These are phyloP conservation scores for Cyclocybe aegerita DNA, from an alignment of 768 basidiomycete species.

Conservation along the genomic window DNA sequence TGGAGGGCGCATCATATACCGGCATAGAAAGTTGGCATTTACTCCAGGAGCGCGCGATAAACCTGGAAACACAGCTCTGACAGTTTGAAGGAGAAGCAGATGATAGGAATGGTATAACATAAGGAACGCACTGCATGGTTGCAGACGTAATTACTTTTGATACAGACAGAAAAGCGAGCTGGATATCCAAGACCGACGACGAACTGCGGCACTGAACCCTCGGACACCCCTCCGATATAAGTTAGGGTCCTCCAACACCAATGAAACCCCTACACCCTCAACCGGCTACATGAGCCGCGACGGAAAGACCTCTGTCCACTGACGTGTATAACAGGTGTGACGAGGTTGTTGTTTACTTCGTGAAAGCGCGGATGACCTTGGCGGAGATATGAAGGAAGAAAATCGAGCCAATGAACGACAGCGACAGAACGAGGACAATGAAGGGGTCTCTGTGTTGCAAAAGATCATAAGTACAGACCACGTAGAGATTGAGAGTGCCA, in stretches of 20 bases:
- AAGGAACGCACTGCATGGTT: slow-evolving; percentile 16
- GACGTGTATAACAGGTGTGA: not conserved
- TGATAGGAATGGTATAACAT: slow-evolving; percentile 29
- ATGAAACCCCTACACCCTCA: not conserved
- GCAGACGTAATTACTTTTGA: slow-evolving; percentile 26
- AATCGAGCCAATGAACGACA: slow-evolving; percentile 96
- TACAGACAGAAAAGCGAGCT: slow-evolving; percentile 29
- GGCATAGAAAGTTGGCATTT: too few species aligned
- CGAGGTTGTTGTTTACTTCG: slow-evolving; percentile 52
- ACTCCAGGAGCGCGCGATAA: too few species aligned
- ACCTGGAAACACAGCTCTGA: too few species aligned
- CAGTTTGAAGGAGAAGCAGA: too few species aligned
- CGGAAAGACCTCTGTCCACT: not conserved
- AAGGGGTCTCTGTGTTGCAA: slow-evolving; percentile 76
- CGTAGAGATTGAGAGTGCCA: slow-evolving; percentile 21
- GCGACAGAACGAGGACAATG: slow-evolving; percentile 92
- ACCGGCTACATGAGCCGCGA: not conserved
- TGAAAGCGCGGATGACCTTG: slow-evolving; percentile 88
- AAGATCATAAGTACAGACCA: not conserved
- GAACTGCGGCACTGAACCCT: slow-evolving; percentile 8
- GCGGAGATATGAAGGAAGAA: slow-evolving; percentile 99
- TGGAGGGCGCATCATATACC: too few species aligned
- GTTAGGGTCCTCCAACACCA: slow-evolving; percentile 8
- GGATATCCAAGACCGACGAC: slow-evolving; percentile 27
- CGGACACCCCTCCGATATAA: slow-evolving; percentile 10